A percentile compares a stretch with the other conserved stretches of the same genome.
Evolutionary conservation across 2,329 filamentous ascomycete species (phyloP).

Genomic region (Pseudocercospora musae): DNA sequence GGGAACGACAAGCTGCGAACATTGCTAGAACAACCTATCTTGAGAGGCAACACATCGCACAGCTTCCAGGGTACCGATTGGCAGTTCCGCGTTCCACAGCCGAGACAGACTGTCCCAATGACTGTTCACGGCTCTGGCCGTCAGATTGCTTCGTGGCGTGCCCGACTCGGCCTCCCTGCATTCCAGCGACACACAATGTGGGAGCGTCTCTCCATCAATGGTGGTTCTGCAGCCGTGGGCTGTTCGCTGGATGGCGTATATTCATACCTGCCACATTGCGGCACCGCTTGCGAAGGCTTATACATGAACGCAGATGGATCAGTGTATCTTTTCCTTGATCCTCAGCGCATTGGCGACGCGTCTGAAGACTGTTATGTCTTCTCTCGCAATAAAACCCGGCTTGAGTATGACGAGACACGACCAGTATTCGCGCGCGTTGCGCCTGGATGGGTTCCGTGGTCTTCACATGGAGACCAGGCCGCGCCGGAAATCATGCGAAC

Average conservation of each 20-base stretch:
- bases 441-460: conserved; percentile 44
- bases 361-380: conserved; percentile 57
- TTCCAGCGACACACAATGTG: conserved; percentile 46
- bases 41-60: conserved; percentile 14
- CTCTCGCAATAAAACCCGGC: conserved; percentile 46
- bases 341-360: conserved; percentile 47
- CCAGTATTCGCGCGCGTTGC: conserved; percentile 47
- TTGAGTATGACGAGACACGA: conserved; percentile 48
- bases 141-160: conserved; percentile 37
- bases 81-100: conserved; percentile 44
- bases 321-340: conserved; percentile 59
- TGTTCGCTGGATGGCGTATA: conserved; percentile 49
- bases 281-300: conserved; percentile 54
- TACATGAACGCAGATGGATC: conserved; percentile 45
- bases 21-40: conserved; percentile 28
- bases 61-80: conserved; percentile 37
- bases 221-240: conserved; percentile 20
- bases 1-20: conserved; percentile 24
- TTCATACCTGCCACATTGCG: conserved; percentile 52
- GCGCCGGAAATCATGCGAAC: background rate
- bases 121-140: conserved; percentile 24
- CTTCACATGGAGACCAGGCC: conserved; percentile 10
- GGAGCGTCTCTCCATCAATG: conserved; percentile 43
- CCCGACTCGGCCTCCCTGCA: conserved; percentile 36
- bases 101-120: conserved; percentile 12